Evolutionary conservation across 805 yeast genomes (phyloP).

Genomic region (Clavispora santaluciae): DNA sequence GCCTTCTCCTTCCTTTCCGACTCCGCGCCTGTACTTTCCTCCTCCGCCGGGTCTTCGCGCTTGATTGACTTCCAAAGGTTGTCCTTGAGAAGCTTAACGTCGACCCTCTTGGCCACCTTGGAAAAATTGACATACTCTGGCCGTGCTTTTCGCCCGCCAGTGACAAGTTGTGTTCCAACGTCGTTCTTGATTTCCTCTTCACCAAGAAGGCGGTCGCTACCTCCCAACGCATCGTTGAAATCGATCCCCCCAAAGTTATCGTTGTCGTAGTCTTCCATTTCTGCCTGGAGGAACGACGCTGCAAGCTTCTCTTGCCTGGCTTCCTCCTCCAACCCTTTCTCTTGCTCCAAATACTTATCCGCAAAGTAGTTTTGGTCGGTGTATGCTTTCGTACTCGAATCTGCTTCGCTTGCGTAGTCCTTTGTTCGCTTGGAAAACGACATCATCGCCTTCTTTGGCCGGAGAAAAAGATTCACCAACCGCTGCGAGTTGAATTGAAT

Average conservation of each 20-base stretch:
- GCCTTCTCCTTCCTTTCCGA: conserved; percentile 26
- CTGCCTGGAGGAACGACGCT: conserved; percentile 36
- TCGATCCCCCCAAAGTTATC: conserved; percentile 37
- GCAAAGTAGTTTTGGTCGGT: conserved; percentile 77
- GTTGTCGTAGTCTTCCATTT: conserved; percentile 35
- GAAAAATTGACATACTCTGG: conserved; percentile 54
- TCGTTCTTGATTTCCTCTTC: conserved; percentile 10
- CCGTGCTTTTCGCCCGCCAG: conserved; percentile 24
- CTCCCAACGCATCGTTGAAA: conserved; percentile 40
- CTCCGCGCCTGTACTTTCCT: background rate
- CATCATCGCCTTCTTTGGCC: conserved; percentile 50
- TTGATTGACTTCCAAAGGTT: conserved; percentile 65
- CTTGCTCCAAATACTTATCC: conserved; percentile 42
- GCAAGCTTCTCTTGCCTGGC: conserved; percentile 34
- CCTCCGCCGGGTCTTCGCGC: conserved; percentile 16
- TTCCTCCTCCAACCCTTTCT: conserved; percentile 26
- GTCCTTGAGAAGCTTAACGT: conserved; percentile 66
- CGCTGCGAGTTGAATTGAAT: conserved; percentile 64
- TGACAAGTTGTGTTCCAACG: conserved; percentile 15
- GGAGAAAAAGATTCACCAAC: conserved; percentile 62
- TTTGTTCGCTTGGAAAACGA: conserved; percentile 10
- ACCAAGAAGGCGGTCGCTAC: conserved; percentile 7
- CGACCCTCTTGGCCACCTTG: conserved; percentile 72
- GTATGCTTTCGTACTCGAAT: conserved; percentile 23
- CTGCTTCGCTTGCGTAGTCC: conserved; percentile 1